Base-by-base conservation (phyloP, 169 alveolate species). In the Eimeria praecox region DNA sequence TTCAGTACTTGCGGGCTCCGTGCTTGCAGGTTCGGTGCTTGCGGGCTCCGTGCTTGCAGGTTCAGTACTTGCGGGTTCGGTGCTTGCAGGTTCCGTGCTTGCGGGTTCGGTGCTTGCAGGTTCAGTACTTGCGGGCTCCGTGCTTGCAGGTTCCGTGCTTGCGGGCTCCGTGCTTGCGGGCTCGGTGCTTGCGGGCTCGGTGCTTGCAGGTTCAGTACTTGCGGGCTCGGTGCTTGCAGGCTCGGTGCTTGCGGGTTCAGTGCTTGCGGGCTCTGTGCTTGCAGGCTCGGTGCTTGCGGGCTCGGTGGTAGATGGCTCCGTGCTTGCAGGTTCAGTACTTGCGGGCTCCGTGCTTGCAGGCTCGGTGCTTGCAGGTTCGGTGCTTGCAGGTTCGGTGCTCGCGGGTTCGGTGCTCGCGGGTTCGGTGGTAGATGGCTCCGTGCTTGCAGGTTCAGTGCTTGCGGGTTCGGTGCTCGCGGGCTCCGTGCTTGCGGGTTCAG, bases 141-240 rank as follows among this genome's bases (percentile, higher is more conserved):
- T 82, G 35, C 73, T 82, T 27, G 40, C 69, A 27, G 46, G 40
- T 49, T 82, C 90, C 5, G 90, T 82, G 64, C 73, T 46, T 27
- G 44, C 69, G 27, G 46, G 71, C 44, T 82, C 30, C 12, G 90
- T 8, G 90, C 6, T 6, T n/a, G 33, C 35, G 87, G 33, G n/a
- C n/a, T n/a, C n/a, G 8, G 20, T 46, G 33, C 27, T 46, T 6
- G 49, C 33, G 5, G 87, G 87, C n/a, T n/a, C n/a, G n/a, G n/a
- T 27, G 22, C 33, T 69, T 22, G 44, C 12, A 69, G 80, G 42
- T 0, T 69, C n/a, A 4, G 80, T 69, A 2, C 24, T 8, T 10
- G 80, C 38, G 8, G 80, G 46, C 8, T 27, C 44, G 0, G 80
- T 69, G 27, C 46, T 30, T n/a, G 80, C 27, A 0, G 80, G 46